Base-by-base conservation (phyloP, 768 basidiomycete species). In the Pholiota conissans region DNA sequence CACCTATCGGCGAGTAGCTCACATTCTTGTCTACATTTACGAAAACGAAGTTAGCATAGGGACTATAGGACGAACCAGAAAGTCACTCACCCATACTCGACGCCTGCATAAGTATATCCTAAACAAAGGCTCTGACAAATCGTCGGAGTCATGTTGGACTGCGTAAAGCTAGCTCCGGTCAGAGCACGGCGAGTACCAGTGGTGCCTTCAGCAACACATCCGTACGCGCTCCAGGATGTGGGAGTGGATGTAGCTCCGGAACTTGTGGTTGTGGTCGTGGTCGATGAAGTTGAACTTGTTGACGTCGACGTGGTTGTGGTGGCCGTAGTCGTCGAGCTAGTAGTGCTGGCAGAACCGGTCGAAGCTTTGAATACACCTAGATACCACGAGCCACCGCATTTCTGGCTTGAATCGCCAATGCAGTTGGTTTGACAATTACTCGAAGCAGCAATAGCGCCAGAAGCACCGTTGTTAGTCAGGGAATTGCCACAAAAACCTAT, bases 151-250 rank as follows among this genome's bases (percentile, higher is more conserved):
- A 75, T 75, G 32, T 68, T 60, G 3, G 59, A 18, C 40, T 61
- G 62, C 4, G 60, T 54, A 50, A 62, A 72, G 45, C 63, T 67
- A 14, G 67, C 56, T 1, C 60, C 69, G 5, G 68, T 71, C 46
- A 75, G 67, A 14, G 73, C 67, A 8, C 73, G 72, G 22, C 73
- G 71, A 16, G 61, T 60, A 8, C 70, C 71, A 14, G 69, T 65
- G 1, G 71, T 72, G 6, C 73, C 73, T 63, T 61, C 63, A 7
- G 63, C 64, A 9, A 69, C 60, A 51, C 72, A 69, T 30, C 67
- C 65, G 24, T 63, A 58, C 27, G 56, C 24, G 22, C 49, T 54
- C 62, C 64, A 63, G 34, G 57, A 37, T 27, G 59, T 49, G 22
- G 61, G 29, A 11, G 62, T 65, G 6, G 67, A 16, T 4, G 56